Evolutionary conservation across 2,329 filamentous ascomycete species (phyloP), one percentile per base, ranked within the genome.

Genomic region (Botryotinia globosa): DNA sequence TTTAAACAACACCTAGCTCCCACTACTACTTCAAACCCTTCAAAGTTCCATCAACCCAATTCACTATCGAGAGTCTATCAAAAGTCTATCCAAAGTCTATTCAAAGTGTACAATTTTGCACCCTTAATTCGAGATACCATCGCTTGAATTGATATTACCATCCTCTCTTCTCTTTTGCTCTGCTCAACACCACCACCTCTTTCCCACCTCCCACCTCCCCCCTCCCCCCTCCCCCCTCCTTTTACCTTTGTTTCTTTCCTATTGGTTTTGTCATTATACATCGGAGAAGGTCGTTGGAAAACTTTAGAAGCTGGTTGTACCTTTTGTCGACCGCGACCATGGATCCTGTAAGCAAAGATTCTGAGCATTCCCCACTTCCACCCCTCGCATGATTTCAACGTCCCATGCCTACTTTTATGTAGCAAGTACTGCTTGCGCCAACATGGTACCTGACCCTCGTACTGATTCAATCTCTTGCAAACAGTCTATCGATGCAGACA

Each of bases 401-500:
- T 56, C 20, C 58, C 44, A 54, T 69, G 29, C 44, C 56, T 66
- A 32, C 29, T 25, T 34, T 66, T 6, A 48, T 20, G 4, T 68
- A 56, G 18, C 65, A 44, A 56, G n/a, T 39, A 44, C 34, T 68
- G 22, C 32, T 58, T 63, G 58, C 67, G 54, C 67, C 54, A 63
- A 45, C 44, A 69, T 63, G 54, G 29, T 44, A 42, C 32, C n/a
- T 34, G 51, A 61, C 37, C 39, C 45, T 44, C 67, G 16, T 69
- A 39, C 67, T 63, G 22, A 61, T 68, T 44, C 56, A 37, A 25
- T 56, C 25, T 56, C n/a, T 25, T 32, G 34, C 48, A 68, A 68
- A 14, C 78, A 81, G 79, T 74, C 58, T 64, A 76, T 76, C 73
- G 74, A 76, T 73, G 74, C 74, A 73, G 76, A 75, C 44, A 75